phyloP scores from a whole-genome alignment of 768 basidiomycete genomes.

The Amanita molliuscula region DNA sequence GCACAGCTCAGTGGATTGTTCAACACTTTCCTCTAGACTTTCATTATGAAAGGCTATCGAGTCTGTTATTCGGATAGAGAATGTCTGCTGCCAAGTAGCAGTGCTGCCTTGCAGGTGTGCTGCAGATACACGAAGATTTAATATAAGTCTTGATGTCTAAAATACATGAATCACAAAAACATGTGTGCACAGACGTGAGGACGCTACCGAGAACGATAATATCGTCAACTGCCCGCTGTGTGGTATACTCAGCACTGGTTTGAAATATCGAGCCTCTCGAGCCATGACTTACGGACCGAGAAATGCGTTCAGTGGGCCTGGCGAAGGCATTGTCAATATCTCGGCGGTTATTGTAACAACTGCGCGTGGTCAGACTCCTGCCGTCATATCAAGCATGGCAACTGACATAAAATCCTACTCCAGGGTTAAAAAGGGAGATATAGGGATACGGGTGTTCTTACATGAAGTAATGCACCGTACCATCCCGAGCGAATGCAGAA shows the following conservation, averaged over 20 bases:
- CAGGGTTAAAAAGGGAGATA: neutral
- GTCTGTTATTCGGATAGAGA: neutral
- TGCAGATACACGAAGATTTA: slow-evolving; percentile 1
- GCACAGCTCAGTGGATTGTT: too few species aligned
- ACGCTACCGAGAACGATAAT: neutral
- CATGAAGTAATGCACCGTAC: neutral
- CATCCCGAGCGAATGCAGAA: neutral
- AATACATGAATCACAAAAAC: neutral
- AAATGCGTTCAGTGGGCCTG: neutral
- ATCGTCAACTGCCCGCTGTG: neutral
- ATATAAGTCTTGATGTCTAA: neutral
- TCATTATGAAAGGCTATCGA: neutral
- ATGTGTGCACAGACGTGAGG: neutral
- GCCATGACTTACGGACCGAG: neutral
- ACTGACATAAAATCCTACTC: neutral
- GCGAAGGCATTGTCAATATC: neutral
- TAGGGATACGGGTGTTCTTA: neutral
- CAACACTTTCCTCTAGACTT: neutral
- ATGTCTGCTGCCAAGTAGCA: neutral
- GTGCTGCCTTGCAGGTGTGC: neutral
- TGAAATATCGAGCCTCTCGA: neutral
- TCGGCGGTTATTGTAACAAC: neutral
- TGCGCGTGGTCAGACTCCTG: neutral
- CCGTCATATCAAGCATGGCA: neutral
- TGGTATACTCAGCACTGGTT: neutral